These are phyloP conservation scores for Cotoneaster glaucophyllus DNA, from an alignment of 306 rosid species.

Conservation along the genomic window DNA sequence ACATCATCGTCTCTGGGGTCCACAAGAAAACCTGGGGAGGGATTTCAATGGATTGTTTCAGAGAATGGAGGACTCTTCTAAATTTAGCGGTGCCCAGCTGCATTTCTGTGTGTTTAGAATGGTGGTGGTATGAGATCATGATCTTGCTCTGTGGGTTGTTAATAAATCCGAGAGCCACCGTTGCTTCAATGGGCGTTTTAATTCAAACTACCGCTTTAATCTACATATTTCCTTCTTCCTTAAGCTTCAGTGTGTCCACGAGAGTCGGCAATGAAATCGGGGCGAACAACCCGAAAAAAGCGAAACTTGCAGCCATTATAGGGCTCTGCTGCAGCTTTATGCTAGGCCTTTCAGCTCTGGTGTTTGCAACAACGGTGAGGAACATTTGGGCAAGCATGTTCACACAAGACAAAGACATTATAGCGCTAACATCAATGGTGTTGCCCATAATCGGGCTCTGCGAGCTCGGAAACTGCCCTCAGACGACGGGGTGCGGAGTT, in stretches of 20 bases:
- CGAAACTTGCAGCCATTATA: slow-evolving; percentile 59
- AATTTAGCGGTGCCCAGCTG: slow-evolving; percentile 80
- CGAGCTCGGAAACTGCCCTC: slow-evolving; percentile 92
- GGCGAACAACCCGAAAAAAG: slow-evolving; percentile 57
- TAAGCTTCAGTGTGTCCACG: slow-evolving; percentile 84
- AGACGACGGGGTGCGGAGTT: slow-evolving; percentile 92
- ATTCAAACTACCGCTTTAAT: slow-evolving; percentile 82
- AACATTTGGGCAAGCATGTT: slow-evolving; percentile 77
- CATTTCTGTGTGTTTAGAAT: slow-evolving; percentile 82
- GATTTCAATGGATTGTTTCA: slow-evolving; percentile 47
- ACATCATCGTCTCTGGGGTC: slow-evolving; percentile 42
- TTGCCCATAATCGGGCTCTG: slow-evolving; percentile 84
- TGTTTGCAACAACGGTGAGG: slow-evolving; percentile 58
- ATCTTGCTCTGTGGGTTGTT: slow-evolving; percentile 68
- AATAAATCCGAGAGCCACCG: slow-evolving; percentile 56
- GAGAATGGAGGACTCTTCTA: slow-evolving; percentile 52
- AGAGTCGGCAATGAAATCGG: slow-evolving; percentile 83
- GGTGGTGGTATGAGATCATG: slow-evolving; percentile 99
- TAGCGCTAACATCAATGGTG: slow-evolving; percentile 56
- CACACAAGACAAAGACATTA: slow-evolving; percentile 57
- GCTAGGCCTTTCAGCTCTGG: slow-evolving; percentile 51
- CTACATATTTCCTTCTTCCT: slow-evolving; percentile 78
- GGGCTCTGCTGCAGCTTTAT: slow-evolving; percentile 63
- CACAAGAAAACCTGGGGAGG: slow-evolving; percentile 69
- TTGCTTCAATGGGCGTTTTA: slow-evolving; percentile 88